These are phyloP conservation scores for Mrakia frigida DNA, from an alignment of 768 basidiomycete species.

Conservation along the genomic window DNA sequence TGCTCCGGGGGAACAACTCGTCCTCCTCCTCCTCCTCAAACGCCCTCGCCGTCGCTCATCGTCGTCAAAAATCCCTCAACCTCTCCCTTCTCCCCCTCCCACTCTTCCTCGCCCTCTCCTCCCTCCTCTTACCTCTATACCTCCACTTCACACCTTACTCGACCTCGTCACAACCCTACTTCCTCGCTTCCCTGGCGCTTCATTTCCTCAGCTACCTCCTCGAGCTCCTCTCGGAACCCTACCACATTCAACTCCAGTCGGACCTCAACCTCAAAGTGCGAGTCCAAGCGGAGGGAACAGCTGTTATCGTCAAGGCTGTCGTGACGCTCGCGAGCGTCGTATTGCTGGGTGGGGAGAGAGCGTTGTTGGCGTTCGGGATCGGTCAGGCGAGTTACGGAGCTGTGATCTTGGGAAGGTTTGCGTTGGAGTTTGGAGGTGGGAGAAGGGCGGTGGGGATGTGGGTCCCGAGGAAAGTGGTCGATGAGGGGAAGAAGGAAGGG, in stretches of 20 bases:
- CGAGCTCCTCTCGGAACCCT: slow-evolving; percentile 81
- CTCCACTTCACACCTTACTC: slow-evolving; percentile 52
- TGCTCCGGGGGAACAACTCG: slow-evolving; percentile 53
- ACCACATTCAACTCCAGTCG: slow-evolving; percentile 56
- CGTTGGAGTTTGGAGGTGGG: slow-evolving; percentile 42
- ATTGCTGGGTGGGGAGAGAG: slow-evolving; percentile 48
- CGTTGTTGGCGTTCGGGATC: slow-evolving; percentile 74
- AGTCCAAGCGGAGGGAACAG: slow-evolving; percentile 79
- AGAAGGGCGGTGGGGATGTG: slow-evolving; percentile 13
- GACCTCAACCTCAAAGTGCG: slow-evolving; percentile 64
- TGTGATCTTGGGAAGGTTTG: slow-evolving; percentile 57
- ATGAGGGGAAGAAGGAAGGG: slow-evolving; percentile 1
- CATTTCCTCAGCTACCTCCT: slow-evolving; percentile 70
- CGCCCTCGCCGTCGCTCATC: neutral
- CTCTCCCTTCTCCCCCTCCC: slow-evolving; percentile 61
- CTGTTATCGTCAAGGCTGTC: slow-evolving; percentile 67
- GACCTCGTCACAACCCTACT: slow-evolving; percentile 60
- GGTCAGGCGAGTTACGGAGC: slow-evolving; percentile 75
- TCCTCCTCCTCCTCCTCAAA: neutral
- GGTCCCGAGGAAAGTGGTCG: neutral
- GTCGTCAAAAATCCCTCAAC: slow-evolving; percentile 41
- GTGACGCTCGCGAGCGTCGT: slow-evolving; percentile 65
- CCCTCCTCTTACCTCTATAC: slow-evolving; percentile 56
- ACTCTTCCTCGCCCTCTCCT: slow-evolving; percentile 63
- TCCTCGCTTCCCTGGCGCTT: slow-evolving; percentile 57